These are phyloP conservation scores for Rhexocercosporidium sp. DNA, from an alignment of 2,329 filamentous ascomycete species.

Conservation along the genomic window DNA sequence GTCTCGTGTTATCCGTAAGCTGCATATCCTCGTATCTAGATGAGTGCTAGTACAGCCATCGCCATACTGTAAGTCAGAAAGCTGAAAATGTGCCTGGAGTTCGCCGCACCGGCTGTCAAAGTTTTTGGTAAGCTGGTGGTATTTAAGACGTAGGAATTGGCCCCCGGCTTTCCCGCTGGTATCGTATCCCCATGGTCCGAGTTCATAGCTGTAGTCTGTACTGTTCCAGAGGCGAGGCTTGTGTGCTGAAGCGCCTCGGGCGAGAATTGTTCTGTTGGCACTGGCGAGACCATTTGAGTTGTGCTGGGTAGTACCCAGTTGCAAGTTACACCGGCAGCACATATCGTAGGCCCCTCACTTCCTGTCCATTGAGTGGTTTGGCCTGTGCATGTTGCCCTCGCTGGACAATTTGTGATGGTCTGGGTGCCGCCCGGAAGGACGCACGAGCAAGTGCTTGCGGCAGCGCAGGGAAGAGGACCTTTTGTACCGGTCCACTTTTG, in stretches of 20 bases:
- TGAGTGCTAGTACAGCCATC: no score
- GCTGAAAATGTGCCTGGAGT: no score
- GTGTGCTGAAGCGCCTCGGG: background rate
- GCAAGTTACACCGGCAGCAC: background rate
- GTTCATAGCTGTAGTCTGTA: background rate
- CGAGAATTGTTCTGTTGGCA: background rate
- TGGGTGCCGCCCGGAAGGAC: constrained; percentile 14
- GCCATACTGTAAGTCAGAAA: no score
- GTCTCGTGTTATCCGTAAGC: no score
- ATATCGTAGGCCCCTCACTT: background rate
- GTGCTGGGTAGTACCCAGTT: background rate
- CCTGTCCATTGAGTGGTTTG: constrained; percentile 12
- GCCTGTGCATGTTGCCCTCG: background rate
- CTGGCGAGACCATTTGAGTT: background rate
- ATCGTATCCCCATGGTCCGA: no score
- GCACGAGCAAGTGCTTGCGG: constrained; percentile 2
- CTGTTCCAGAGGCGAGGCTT: background rate
- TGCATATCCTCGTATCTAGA: no score
- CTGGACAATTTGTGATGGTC: background rate
- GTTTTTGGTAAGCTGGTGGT: no score
- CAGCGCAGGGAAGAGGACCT: constrained; percentile 6
- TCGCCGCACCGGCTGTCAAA: no score
- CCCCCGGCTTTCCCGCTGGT: no score
- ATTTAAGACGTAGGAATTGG: no score
- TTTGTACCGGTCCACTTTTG: background rate